phyloP scores from a whole-genome alignment of 108 stramenopile species.

The Nannochloropsis salina region DNA sequence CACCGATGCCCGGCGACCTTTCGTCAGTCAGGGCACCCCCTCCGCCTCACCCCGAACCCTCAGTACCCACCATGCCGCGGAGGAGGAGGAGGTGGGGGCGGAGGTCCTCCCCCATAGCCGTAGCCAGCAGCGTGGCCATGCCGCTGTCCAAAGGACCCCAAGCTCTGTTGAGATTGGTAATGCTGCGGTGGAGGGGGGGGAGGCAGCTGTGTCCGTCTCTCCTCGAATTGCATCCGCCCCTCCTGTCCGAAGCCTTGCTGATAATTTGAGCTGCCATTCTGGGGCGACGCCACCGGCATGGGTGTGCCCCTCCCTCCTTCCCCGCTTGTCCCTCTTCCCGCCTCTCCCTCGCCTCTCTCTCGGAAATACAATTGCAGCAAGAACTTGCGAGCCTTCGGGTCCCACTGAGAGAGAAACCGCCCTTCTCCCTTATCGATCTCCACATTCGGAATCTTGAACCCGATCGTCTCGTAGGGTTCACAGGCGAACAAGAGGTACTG shows the following conservation, averaged over 20 bases:
- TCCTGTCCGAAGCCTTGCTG: background rate
- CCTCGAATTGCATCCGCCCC: background rate
- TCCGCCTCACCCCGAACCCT: background rate
- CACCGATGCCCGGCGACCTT: background rate
- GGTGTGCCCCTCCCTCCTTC: background rate
- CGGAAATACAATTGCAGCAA: conserved; percentile 55
- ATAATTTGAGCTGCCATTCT: background rate
- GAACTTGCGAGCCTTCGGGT: conserved; percentile 76
- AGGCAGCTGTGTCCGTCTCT: background rate
- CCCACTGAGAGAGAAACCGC: conserved; percentile 91
- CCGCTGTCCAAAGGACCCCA: background rate
- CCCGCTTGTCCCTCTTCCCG: background rate
- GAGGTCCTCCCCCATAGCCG: background rate
- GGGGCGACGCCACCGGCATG: background rate
- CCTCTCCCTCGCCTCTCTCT: background rate
- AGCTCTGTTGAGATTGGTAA: background rate
- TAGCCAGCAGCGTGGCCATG: background rate
- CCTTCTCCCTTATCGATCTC: conserved; percentile 84
- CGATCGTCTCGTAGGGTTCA: conserved; percentile 98
- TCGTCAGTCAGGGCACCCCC: background rate
- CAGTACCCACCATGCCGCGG: background rate
- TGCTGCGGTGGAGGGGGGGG: background rate
- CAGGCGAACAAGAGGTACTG: conserved; percentile 96
- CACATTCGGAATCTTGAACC: conserved; percentile 95
- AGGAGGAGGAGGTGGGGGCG: background rate